Percentiles rank a stretch among this genome's conserved stretches.
phyloP scores from a whole-genome alignment of 441 rosid genomes.

The Jatropha multifida region DNA sequence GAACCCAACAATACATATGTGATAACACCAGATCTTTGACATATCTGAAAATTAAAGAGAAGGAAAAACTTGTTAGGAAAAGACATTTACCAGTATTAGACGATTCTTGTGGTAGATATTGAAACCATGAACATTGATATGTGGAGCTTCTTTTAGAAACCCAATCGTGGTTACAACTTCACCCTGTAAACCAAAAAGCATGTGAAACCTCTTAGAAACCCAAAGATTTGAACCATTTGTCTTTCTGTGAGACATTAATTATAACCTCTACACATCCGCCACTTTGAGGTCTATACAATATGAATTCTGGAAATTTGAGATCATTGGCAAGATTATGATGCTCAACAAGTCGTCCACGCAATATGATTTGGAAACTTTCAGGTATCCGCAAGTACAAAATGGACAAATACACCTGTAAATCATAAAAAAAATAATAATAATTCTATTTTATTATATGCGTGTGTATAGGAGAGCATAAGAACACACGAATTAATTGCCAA shows the following conservation, averaged over 20 bases:
- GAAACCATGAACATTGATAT: constrained; percentile 70
- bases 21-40: no score
- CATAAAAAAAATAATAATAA: constrained; percentile 1
- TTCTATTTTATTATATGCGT: no score
- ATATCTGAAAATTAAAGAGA: constrained; percentile 1
- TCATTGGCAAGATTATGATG: constrained; percentile 88
- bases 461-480: background rate
- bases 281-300: constrained; percentile 77
- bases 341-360: constrained; percentile 75
- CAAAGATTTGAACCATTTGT: background rate
- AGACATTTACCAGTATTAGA: constrained; percentile 64
- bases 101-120: constrained; percentile 93
- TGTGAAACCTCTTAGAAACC: background rate
- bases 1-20: background rate
- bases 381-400: constrained; percentile 87
- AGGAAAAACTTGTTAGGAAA: constrained; percentile 5
- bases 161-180: constrained; percentile 83
- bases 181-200: constrained; percentile 51
- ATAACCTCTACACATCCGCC: constrained; percentile 65
- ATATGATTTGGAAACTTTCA: constrained; percentile 57
- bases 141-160: constrained; percentile 92
- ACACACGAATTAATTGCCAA: background rate
- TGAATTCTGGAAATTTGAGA: constrained; percentile 74
- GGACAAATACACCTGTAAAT: constrained; percentile 72
- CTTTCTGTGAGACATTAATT: no score